phyloP scores from a whole-genome alignment of 306 rosid species.

The Casuarina glauca region DNA sequence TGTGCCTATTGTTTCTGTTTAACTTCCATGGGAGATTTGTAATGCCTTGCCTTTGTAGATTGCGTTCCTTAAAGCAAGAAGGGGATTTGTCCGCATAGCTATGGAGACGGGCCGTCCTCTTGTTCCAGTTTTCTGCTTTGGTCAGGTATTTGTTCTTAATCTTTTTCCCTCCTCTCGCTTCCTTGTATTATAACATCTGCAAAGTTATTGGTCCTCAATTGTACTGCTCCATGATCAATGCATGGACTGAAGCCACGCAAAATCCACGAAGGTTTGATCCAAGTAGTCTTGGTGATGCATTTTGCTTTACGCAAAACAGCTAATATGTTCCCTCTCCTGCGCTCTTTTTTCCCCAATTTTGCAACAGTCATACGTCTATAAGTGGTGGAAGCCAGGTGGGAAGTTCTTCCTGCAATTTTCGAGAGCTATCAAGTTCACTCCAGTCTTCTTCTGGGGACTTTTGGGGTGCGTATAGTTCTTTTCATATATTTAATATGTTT shows the following conservation, averaged over 20 bases:
- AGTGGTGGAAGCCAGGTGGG: constrained; percentile 94
- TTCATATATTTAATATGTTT: background rate
- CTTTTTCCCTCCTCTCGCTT: background rate
- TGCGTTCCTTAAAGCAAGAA: constrained; percentile 72
- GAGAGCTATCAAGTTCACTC: constrained; percentile 78
- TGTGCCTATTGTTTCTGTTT: background rate
- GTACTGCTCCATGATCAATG: constrained; percentile 2
- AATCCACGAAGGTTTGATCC: no score
- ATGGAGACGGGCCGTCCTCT: constrained; percentile 75
- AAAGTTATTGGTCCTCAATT: background rate
- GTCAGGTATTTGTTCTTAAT: constrained; percentile 59
- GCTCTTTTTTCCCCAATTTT: constrained; percentile 28
- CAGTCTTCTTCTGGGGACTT: constrained; percentile 82
- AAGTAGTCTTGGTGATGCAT: background rate
- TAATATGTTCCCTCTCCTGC: constrained; percentile 12
- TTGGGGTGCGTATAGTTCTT: constrained; percentile 59
- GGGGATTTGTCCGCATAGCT: constrained; percentile 88
- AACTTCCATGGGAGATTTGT: background rate
- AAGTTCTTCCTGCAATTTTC: constrained; percentile 57
- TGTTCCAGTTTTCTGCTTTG: constrained; percentile 94
- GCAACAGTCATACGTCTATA: constrained; percentile 65
- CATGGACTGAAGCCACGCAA: no score
- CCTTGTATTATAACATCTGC: constrained; percentile 6
- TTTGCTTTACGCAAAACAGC: constrained; percentile 10
- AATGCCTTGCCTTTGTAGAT: constrained; percentile 37